Conservation (phyloP, 1,284 basidiomycete species). For the Cryptococcus depauperatus region DNA sequence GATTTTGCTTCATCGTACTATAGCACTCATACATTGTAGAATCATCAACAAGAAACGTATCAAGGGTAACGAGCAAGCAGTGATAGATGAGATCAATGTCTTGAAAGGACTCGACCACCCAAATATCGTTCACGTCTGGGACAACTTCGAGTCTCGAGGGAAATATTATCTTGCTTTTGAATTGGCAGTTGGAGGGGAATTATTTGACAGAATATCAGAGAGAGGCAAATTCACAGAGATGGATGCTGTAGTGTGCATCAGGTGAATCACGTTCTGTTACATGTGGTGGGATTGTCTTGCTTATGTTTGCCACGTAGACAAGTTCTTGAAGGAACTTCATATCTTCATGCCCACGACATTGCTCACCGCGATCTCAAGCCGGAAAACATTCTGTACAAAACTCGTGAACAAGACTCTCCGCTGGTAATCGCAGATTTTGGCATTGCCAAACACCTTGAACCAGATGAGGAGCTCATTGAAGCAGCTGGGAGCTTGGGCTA, state of each 20-base stretch:
- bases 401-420: constrained; percentile 60
- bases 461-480: constrained; percentile 68
- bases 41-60: constrained; percentile 86
- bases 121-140: constrained; percentile 62
- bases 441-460: constrained; percentile 82
- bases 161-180: constrained; percentile 87
- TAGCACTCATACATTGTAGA: constrained; percentile 45
- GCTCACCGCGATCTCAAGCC: constrained; percentile 93
- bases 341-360: constrained; percentile 77
- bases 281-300: not conserved
- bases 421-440: constrained; percentile 95
- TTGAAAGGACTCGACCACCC: constrained; percentile 76
- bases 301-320: constrained; percentile 19
- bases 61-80: constrained; percentile 72
- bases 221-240: constrained; percentile 83
- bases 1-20: not conserved
- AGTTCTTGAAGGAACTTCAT: constrained; percentile 68
- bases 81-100: constrained; percentile 85
- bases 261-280: constrained; percentile 45
- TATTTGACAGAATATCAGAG: constrained; percentile 74
- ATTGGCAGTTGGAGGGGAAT: constrained; percentile 78
- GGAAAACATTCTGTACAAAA: constrained; percentile 88
- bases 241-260: constrained; percentile 67
- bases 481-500: constrained; percentile 90
- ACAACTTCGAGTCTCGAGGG: constrained; percentile 71